Evolutionary conservation across 2,329 filamentous ascomycete species (phyloP), one percentile per base, ranked within the genome.

Genomic region (Xylariaceae sp.): DNA sequence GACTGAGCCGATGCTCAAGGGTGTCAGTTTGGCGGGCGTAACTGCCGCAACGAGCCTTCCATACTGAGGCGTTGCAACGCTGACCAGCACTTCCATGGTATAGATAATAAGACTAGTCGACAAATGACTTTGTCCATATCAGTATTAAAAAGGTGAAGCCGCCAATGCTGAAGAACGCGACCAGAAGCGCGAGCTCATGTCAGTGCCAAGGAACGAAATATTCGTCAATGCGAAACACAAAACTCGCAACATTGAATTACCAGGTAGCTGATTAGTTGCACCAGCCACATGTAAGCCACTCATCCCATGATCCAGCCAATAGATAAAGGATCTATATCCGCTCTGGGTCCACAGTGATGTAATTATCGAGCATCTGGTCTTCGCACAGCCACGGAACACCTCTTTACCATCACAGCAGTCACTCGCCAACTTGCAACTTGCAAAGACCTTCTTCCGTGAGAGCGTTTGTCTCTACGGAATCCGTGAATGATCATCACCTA

Each of bases 71-170:
- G 60, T 62, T 56, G 60, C 56, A 59, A 60, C 58, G 56, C 65
- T 68, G 51, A 57, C 51, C 64, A 70, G 61, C 60, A 49, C 58
- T 62, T 53, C 59, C 70, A 72, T 72, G 58, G 63, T 65, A 63
- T 39, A 59, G 39, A 44, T 35, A 47, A 52, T 7, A 44, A 49
- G 58, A 55, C 54, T 60, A 56, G 50, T 61, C 58, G 62, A 57
- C 23, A 13, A 58, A 52, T 52, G 62, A 62, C 61, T 64, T n/a
- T 62, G 65, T 64, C 61, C 62, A 66, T 68, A 34, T 62, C 56
- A 60, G 57, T 44, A 17, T 45, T n/a, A n/a, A 45, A 6, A 45
- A 9, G 2, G 37, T 10, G 37, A 18, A 49, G 11, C 35, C 17
- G n/a, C 37, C n/a, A 49, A 45, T 17, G 45, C 18, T 55, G 55